Conservation (phyloP, 257 asterid species). For the Solanum phureja region DNA sequence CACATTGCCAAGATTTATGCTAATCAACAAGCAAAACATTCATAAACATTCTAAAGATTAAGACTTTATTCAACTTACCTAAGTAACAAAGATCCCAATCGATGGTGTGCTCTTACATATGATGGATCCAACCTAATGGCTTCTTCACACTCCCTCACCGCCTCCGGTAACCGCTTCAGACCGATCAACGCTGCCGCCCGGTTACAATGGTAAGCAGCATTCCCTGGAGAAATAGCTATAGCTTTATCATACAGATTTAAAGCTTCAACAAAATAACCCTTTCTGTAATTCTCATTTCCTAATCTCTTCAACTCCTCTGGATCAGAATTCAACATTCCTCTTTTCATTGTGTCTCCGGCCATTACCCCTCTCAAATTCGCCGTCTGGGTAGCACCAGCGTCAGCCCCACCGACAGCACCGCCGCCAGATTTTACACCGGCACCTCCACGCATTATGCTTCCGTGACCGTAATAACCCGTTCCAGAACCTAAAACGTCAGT, state of each 20-base stretch:
- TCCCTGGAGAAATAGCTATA: constrained; percentile 48
- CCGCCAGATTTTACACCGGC: constrained; percentile 19
- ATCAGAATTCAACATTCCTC: constrained; percentile 15
- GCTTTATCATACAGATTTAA: constrained; percentile 70
- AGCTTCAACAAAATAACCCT: constrained; percentile 62
- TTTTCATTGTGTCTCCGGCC: background rate
- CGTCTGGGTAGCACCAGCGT: background rate
- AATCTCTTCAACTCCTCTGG: constrained; percentile 77
- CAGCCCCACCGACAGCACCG: background rate
- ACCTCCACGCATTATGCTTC: constrained; percentile 71
- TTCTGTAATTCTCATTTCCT: constrained; percentile 66
- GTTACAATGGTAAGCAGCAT: constrained; percentile 67
- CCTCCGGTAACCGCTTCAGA: constrained; percentile 44
- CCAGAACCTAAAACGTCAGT: constrained; percentile 60
- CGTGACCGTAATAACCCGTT: constrained; percentile 59
- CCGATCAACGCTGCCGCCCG: constrained; percentile 82
- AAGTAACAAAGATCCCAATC: constrained; percentile 70
- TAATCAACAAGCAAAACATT: background rate
- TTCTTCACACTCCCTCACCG: constrained; percentile 74
- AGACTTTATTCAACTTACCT: constrained; percentile 46
- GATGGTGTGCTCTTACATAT: constrained; percentile 76
- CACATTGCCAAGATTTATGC: background rate
- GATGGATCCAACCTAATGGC: constrained; percentile 85
- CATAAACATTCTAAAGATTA: constrained; percentile 7
- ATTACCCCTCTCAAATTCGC: constrained; percentile 21